Evolutionary conservation across 2,329 filamentous ascomycete species (phyloP).

Genomic region (Davidsoniella eucalypti): DNA sequence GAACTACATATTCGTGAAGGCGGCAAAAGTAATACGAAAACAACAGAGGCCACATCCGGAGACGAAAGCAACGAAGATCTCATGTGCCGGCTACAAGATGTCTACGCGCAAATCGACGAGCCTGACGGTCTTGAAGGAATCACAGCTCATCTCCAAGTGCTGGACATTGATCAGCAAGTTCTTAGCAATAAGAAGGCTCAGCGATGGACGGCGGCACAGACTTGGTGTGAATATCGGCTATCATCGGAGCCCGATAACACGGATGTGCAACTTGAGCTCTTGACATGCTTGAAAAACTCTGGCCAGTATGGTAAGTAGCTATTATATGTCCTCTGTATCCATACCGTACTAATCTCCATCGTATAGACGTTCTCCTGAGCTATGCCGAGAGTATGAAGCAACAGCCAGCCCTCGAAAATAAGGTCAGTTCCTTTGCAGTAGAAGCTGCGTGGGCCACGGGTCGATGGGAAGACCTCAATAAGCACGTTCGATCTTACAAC

Average conservation of each 20-base stretch:
- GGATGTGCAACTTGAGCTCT: slow-evolving; percentile 65
- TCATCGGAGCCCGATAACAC: slow-evolving; percentile 60
- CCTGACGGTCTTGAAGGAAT: slow-evolving; percentile 93
- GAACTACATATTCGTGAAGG: slow-evolving; percentile 62
- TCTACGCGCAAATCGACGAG: slow-evolving; percentile 95
- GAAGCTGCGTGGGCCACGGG: slow-evolving; percentile 86
- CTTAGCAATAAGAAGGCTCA: slow-evolving; percentile 86
- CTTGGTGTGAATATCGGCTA: slow-evolving; percentile 89
- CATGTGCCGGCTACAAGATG: slow-evolving; percentile 68
- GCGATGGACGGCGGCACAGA: slow-evolving; percentile 85
- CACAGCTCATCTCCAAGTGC: slow-evolving; percentile 64
- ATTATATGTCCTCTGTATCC: background rate
- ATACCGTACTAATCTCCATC: slow-evolving; percentile 14
- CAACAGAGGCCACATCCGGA: slow-evolving; percentile 28
- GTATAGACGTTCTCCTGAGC: slow-evolving; percentile 62
- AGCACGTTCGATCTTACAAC: slow-evolving; percentile 42
- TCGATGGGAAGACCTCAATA: slow-evolving; percentile 60
- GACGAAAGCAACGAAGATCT: slow-evolving; percentile 25
- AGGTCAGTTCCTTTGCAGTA: slow-evolving; percentile 64
- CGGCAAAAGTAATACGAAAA: slow-evolving; percentile 1
- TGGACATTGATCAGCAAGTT: slow-evolving; percentile 89
- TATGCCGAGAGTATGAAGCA: slow-evolving; percentile 64
- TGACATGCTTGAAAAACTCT: slow-evolving; percentile 85
- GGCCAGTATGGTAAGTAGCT: slow-evolving; percentile 63
- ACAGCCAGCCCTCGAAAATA: slow-evolving; percentile 34